Percentiles rank a stretch among this genome's conserved stretches.
These are phyloP conservation scores for Komagataella phaffii DNA, from an alignment of 805 yeast genomes.

Conservation along the genomic window DNA sequence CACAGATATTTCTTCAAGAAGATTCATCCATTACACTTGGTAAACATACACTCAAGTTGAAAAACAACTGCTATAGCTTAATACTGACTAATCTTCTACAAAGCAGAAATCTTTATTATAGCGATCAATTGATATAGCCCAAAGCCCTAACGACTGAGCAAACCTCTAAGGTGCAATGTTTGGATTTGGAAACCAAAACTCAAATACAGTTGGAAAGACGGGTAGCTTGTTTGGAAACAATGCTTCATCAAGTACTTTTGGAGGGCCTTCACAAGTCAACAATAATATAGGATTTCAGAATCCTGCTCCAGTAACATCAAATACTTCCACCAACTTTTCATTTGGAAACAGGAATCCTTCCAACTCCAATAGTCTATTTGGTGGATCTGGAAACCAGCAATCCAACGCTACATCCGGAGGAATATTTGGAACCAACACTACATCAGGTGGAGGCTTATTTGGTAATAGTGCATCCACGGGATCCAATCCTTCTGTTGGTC, in stretches of 20 bases:
- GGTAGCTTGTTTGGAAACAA: not conserved
- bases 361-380: not conserved
- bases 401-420: not conserved
- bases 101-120: not conserved
- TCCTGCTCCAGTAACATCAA: not conserved
- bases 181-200: not conserved
- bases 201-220: not conserved
- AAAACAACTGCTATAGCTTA: not conserved
- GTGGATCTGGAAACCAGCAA: not conserved
- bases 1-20: not conserved
- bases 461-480: constrained; percentile 4
- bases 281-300: not conserved
- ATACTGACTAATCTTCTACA: not conserved
- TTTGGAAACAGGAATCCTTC: not conserved
- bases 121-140: not conserved
- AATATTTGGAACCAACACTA: not conserved
- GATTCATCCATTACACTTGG: not conserved
- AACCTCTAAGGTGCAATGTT: not conserved
- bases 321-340: not conserved
- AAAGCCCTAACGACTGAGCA: not conserved
- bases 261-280: not conserved
- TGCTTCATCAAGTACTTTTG: not conserved
- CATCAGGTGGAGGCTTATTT: constrained; percentile 1
- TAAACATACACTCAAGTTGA: not conserved
- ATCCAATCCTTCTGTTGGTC: constrained; percentile 9